Percentiles rank a stretch among this genome's conserved stretches.
These are phyloP conservation scores for Moricandia moricandioides DNA, from an alignment of 345 rosid genomes.

Conservation along the genomic window DNA sequence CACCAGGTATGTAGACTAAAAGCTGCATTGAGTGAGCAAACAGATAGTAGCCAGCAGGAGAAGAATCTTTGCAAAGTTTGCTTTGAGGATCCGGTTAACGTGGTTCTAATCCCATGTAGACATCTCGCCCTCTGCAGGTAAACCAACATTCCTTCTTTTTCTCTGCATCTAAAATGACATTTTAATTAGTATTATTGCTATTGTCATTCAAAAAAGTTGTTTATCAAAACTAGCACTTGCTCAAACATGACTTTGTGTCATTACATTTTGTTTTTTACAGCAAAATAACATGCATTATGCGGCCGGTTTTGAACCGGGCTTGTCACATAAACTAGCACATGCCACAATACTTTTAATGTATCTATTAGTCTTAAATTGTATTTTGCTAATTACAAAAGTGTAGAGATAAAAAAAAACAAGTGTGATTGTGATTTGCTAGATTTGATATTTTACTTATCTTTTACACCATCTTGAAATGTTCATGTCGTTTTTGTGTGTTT, in stretches of 20 bases:
- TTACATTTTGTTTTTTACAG: neutral
- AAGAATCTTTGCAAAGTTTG: slow-evolving; percentile 81
- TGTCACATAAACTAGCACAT: neutral
- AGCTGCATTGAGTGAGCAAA: slow-evolving; percentile 67
- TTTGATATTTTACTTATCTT: neutral
- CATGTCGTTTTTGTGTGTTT: neutral
- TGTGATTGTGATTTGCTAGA: neutral
- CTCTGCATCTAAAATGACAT: neutral
- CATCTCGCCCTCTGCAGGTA: slow-evolving; percentile 88
- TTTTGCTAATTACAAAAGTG: neutral
- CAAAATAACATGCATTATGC: neutral
- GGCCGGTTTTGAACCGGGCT: neutral
- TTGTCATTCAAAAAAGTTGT: neutral
- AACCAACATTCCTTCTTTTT: neutral
- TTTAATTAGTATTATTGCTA: neutral
- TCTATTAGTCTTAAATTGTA: neutral
- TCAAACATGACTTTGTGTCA: neutral
- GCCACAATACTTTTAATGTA: neutral
- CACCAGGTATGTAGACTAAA: slow-evolving; percentile 62
- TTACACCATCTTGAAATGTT: neutral
- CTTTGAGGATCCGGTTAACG: slow-evolving; percentile 70
- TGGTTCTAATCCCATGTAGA: slow-evolving; percentile 77
- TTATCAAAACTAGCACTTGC: neutral
- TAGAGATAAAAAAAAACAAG: neutral
- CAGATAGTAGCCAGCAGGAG: slow-evolving; percentile 84